Conservation (phyloP, 208 protist species). For the Novymonas esmeraldas region DNA sequence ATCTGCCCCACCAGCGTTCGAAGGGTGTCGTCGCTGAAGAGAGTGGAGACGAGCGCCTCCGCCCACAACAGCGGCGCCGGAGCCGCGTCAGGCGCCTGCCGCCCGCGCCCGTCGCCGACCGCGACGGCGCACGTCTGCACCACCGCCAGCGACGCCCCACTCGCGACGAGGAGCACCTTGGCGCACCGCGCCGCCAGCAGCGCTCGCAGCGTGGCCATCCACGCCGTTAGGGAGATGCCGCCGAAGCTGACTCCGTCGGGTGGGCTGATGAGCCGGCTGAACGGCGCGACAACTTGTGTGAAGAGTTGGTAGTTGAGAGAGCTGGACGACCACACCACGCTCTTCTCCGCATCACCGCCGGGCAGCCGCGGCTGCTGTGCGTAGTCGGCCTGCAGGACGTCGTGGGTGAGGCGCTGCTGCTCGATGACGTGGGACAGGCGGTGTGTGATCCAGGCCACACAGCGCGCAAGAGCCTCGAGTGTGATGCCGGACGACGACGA, state of each 20-base stretch:
- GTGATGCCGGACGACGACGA: constrained; percentile 39
- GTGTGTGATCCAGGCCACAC: constrained; percentile 55
- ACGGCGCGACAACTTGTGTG: constrained; percentile 47
- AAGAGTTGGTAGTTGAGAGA: constrained; percentile 68
- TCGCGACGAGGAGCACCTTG: constrained; percentile 25
- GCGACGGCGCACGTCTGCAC: background rate
- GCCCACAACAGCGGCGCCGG: constrained; percentile 38
- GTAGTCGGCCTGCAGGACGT: constrained; percentile 43
- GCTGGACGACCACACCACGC: background rate
- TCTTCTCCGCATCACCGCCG: background rate
- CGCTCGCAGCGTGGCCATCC: constrained; percentile 34
- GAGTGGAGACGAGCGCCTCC: constrained; percentile 42
- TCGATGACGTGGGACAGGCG: constrained; percentile 54
- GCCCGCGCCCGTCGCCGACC: background rate
- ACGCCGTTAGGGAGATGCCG: constrained; percentile 46
- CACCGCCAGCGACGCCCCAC: background rate
- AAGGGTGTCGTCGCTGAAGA: constrained; percentile 63
- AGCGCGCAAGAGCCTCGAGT: constrained; percentile 65
- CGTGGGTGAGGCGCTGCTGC: constrained; percentile 44
- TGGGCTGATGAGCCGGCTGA: constrained; percentile 74
- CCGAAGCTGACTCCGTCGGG: constrained; percentile 50
- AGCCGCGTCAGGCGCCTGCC: background rate
- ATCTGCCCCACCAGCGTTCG: constrained; percentile 72
- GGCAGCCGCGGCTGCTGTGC: constrained; percentile 22
- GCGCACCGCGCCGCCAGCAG: constrained; percentile 38